Evolutionary conservation across 2,329 filamentous ascomycete genomes (phyloP), one percentile per base, ranked within the genome.

Genomic region (Hypoxylon rubiginosum): DNA sequence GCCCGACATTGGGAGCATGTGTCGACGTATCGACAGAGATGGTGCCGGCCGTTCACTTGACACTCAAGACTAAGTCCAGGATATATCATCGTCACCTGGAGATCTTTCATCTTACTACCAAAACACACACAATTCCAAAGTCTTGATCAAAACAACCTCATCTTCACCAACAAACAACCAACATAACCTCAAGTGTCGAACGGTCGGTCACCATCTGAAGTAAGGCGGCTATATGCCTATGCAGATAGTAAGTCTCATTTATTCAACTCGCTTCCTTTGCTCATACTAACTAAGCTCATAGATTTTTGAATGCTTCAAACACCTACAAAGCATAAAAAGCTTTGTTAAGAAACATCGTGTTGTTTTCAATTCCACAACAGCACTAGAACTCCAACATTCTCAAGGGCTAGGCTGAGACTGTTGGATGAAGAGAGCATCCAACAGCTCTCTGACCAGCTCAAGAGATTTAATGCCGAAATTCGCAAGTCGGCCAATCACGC

Each of bases 341-440:
- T 34, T 34, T 50, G 24, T 17, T 15, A 30, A 51, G 30, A 51
- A 34, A 51, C 17, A 13, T 13, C 15, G 19, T 36, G 30, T 34
- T 51, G 30, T 24, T 30, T 3, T 6, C 2, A 26, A 17, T 4
- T 24, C 19, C 5, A 26, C 21, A 28, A 19, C 19, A 45, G 28
- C 19, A 48, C 43, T 10, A 45, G 19, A 17, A 28, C 4, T n/a
- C 9, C 26, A 11, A 19, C 15, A n/a, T n/a, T 28, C 19, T 30
- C 46, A n/a, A 3, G 46, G 7, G 13, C 46, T 13, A 26, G 24
- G 24, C n/a, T 3, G 24, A n/a, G 24, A 30, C 45, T 17, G 3
- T 13, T 17, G 19, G 50, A 26, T 53, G 50, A 6, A 26, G 50
- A 53, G 50, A 53, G 50, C 50, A 41, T 41, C 32, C 13, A 13